Conservation (phyloP, 2,329 filamentous ascomycete species). For the Ophiosphaerella narmari region DNA sequence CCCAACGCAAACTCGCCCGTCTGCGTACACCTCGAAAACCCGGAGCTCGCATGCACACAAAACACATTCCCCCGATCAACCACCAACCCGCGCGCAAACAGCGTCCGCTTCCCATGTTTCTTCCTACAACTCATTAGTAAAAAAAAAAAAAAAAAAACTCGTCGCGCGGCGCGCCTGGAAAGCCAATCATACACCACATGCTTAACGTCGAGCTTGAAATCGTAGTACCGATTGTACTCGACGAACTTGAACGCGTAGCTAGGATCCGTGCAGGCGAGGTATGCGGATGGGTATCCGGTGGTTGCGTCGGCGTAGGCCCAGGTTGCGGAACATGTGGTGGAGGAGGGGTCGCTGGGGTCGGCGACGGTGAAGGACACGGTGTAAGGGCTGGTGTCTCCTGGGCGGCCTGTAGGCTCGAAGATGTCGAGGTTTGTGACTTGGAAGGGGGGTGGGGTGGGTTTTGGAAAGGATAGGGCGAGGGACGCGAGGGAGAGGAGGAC, state of each 20-base stretch:
- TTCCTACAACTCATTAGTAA: conserved; percentile 1
- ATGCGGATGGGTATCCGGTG: conserved; percentile 10
- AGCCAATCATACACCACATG: conserved; percentile 1
- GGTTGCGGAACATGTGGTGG: conserved; percentile 7
- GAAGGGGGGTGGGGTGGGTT: conserved; percentile 5
- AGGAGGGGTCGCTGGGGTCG: conserved; percentile 11
- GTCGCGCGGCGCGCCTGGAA: background rate
- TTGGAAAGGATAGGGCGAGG: background rate
- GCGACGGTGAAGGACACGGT: conserved; percentile 16
- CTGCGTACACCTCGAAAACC: conserved; percentile 16
- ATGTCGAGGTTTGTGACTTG: conserved; percentile 20
- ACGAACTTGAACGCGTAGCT: conserved; percentile 16
- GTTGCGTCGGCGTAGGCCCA: conserved; percentile 8
- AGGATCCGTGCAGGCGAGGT: conserved; percentile 10
- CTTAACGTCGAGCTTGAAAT: conserved; percentile 18
- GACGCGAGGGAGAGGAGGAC: no score
- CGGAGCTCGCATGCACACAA: conserved; percentile 14
- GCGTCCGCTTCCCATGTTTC: conserved; percentile 7
- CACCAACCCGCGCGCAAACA: conserved; percentile 8
- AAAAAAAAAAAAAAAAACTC: background rate
- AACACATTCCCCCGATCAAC: conserved; percentile 7
- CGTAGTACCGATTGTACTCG: conserved; percentile 9
- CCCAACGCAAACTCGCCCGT: conserved; percentile 10
- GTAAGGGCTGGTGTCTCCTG: conserved; percentile 6
- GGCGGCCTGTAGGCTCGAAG: conserved; percentile 16